These are phyloP conservation scores for Aureobasidium sp. DNA, from an alignment of 2,329 filamentous ascomycete genomes.

Conservation along the genomic window DNA sequence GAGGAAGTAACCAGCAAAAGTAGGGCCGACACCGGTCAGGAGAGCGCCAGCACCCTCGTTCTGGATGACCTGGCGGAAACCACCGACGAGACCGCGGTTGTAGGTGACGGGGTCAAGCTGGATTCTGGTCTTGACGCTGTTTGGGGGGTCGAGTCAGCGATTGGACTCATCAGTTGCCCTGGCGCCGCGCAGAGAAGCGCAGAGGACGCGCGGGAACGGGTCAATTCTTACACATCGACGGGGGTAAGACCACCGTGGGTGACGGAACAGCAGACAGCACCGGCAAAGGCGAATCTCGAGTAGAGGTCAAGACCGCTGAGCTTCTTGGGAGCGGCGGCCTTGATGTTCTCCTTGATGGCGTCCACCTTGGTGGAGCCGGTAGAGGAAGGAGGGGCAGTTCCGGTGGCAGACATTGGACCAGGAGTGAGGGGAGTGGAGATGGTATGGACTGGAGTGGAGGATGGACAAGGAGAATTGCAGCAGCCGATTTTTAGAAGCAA, in stretches of 20 bases:
- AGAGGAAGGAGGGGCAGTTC: conserved; percentile 37
- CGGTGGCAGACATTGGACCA: conserved; percentile 24
- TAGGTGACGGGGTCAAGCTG: conserved; percentile 85
- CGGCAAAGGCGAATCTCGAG: conserved; percentile 92
- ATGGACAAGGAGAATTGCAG: neutral
- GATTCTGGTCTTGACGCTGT: conserved; percentile 89
- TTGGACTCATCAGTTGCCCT: conserved; percentile 9
- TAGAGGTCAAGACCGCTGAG: conserved; percentile 66
- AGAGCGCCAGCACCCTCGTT: conserved; percentile 81
- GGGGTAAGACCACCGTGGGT: conserved; percentile 96
- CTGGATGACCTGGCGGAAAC: conserved; percentile 76
- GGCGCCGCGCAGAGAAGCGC: neutral
- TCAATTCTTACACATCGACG: conserved; percentile 94
- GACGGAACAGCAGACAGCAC: conserved; percentile 95
- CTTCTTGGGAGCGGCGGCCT: conserved; percentile 43
- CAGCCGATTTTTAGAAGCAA: conserved; percentile 6
- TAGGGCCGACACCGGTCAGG: conserved; percentile 77
- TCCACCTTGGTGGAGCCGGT: conserved; percentile 47
- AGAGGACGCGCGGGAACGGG: neutral
- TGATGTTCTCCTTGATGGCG: conserved; percentile 40
- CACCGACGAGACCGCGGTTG: conserved; percentile 79
- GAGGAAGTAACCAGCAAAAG: conserved; percentile 85
- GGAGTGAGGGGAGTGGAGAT: conserved; percentile 13
- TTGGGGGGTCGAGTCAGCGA: conserved; percentile 12
- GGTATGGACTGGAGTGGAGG: conserved; percentile 9